A percentile compares a stretch with the other conserved stretches of the same genome.
These are phyloP conservation scores for Dactylis glomerata DNA, from an alignment of 176 grass and related monocot genomes.

Conservation along the genomic window DNA sequence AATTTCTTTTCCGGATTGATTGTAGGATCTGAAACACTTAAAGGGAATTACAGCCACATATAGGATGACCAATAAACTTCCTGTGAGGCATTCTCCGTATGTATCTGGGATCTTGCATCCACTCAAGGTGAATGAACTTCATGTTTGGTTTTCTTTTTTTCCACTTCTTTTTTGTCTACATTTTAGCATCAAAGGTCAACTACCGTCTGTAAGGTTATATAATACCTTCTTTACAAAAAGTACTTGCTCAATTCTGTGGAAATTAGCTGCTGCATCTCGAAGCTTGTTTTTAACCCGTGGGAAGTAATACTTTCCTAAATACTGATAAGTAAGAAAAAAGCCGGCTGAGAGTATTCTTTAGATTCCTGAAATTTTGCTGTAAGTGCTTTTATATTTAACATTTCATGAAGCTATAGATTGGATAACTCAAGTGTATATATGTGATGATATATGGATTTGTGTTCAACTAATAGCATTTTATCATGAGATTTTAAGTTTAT, in stretches of 20 bases:
- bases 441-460: neutral
- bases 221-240: neutral
- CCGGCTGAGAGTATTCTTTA: neutral
- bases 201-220: neutral
- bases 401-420: neutral
- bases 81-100: conserved; percentile 91
- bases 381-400: neutral
- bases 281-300: neutral
- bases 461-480: neutral
- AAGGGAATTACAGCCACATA: conserved; percentile 96
- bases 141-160: conserved; percentile 26
- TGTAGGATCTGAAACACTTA: conserved; percentile 87
- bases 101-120: conserved; percentile 87
- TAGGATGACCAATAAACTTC: conserved; percentile 97
- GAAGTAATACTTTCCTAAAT: neutral
- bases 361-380: neutral
- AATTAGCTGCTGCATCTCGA: neutral
- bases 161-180: neutral
- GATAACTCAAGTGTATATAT: neutral
- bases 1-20: conserved; percentile 10
- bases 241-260: neutral
- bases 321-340: neutral
- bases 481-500: neutral
- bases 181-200: neutral
- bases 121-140: conserved; percentile 68